Base-by-base conservation (phyloP, 2,329 filamentous ascomycete species). In the Lasiodiplodia sp. region DNA sequence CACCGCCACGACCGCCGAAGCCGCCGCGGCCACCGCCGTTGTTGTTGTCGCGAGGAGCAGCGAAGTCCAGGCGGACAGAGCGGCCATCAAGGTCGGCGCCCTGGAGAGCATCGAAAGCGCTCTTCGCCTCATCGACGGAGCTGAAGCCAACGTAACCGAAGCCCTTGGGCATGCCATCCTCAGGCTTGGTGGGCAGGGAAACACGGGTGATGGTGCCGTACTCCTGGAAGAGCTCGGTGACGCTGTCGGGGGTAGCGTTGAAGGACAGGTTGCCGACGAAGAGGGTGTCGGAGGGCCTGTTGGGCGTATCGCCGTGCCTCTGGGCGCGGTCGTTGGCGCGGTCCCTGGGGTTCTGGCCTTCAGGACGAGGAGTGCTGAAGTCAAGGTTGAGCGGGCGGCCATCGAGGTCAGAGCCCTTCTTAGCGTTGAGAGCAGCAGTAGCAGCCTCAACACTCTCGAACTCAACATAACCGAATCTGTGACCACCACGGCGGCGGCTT, bases 221-320 rank as follows among this genome's bases (percentile, higher is more conserved):
- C 73, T 91, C 87, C 75, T 84, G 84, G 85, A 97, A 97, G 79
- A 91, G 89, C 74, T 91, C 88, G 71, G 86, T 86, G 73, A 97
- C 86, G 72, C 85, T 83, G 68, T 94, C 91, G 84, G 96, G 92
- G 76, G 91, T 89, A 75, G 90, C 89, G 72, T 92, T 89, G 83
- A 96, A 97, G 63, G 92, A 90, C 73, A 97, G 84, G 86, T 97
- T 97, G 76, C 94, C 94, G 73, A 97, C 89, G 82, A 96, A 97
- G 70, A 97, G 87, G 52, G 94, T 97, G 73, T 94, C 91, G 79
- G 90, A 92, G 79, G 92, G 91, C 71, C 92, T 88, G 85, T 91
- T 94, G 77, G 90, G 84, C 74, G 88, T 86, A 81, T 97, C 94
- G 72, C 94, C 94, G 79, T 90, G 95, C 77, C 88, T 86, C 74